Evolutionary conservation across 164 flowering plant genomes (phyloP), one percentile per base, ranked within the genome.

Genomic region (Platanus orientalis): DNA sequence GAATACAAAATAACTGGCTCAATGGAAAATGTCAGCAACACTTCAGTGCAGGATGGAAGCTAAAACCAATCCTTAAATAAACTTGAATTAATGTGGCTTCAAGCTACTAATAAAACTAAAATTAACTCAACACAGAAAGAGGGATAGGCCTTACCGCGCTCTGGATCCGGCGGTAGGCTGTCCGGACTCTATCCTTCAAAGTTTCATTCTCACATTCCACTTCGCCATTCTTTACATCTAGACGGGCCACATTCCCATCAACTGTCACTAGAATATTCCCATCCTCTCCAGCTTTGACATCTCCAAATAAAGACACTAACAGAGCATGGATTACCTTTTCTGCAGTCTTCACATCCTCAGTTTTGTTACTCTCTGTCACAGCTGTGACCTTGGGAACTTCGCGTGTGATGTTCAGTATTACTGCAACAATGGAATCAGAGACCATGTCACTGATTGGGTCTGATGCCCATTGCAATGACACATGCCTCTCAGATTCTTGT

Each of bases 371-470:
- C 64, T 89, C 99, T 1, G 83, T 62, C 69, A 79, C 88, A 13
- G 68, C 75, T 6, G 78, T 76, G 9, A 88, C 78, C 74, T 78
- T 91, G 7, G 97, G 92, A 68, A 85, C 69, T 54, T 91, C 99
- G 36, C 92, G 57, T 69, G 76, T 83, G 50, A 83, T 85, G 63
- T 91, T 89, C 26, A 91, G 58, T 58, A 94, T 78, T 69, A 91
- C 64, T 59, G 97, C 96, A 45, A 94, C 86, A 62, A 91, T 55
- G 0, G 99, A 94, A 54, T 94, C 97, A 1, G 94, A 86, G 4
- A 94, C 96, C 99, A 94, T 94, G 68, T 94, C 99, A 58, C 96
- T 86, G 13, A 91, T 80, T 2, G 97, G 99, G 61, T 94, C 94
- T n/a, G 97, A 82, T 20, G 72, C 39, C 99, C 99, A 94, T 60